Conservation (phyloP, 176 grass and related monocot species). For the Alopecurus myosuroides region DNA sequence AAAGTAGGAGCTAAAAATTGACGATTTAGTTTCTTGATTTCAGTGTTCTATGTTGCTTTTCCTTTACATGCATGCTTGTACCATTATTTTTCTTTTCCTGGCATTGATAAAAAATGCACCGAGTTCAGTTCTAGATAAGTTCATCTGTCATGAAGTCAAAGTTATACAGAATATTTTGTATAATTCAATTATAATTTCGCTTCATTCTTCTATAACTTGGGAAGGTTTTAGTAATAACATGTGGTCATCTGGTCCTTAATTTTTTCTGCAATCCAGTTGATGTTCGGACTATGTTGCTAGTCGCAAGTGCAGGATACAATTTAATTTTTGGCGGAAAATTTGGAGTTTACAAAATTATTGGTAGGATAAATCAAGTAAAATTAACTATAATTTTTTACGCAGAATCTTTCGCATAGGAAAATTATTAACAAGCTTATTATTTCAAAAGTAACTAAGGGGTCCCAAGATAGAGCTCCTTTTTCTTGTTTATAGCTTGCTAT, state of each 20-base stretch:
- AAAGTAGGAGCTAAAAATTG: constrained; percentile 35
- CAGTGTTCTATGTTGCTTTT: constrained; percentile 27
- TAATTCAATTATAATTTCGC: neutral
- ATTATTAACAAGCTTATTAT: constrained; percentile 14
- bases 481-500: constrained; percentile 8
- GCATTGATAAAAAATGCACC: neutral
- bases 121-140: constrained; percentile 15
- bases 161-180: neutral
- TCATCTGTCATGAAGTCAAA: neutral
- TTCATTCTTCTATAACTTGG: neutral
- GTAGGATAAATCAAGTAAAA: constrained; percentile 20
- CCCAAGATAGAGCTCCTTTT: neutral
- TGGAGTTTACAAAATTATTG: neutral
- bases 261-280: neutral
- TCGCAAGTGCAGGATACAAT: neutral
- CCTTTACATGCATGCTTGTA: constrained; percentile 13
- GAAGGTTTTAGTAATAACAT: neutral
- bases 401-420: constrained; percentile 5
- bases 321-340: neutral
- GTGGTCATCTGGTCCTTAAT: neutral
- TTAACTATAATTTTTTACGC: neutral
- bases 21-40: constrained; percentile 32
- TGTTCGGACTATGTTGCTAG: neutral
- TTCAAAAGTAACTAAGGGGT: constrained; percentile 4
- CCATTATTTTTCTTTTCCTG: constrained; percentile 7